Evolutionary conservation across 768 basidiomycete species (phyloP).

Genomic region (Chalciporus chontae): DNA sequence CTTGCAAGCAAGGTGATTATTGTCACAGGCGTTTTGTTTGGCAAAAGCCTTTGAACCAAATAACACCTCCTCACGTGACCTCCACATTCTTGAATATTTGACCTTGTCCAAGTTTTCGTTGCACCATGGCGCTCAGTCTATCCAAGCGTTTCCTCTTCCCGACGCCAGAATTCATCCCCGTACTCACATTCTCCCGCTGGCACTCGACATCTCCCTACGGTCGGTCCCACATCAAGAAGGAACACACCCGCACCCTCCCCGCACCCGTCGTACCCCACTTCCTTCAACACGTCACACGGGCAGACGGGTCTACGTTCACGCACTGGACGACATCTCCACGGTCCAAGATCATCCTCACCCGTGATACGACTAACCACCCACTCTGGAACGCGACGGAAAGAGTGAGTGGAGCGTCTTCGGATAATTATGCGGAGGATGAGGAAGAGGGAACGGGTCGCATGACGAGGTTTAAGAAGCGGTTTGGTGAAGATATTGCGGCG

Average conservation of each 20-base stretch:
- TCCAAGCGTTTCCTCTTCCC: conserved; percentile 12
- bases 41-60: conserved; percentile 21
- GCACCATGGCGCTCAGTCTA: conserved; percentile 13
- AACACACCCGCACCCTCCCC: conserved; percentile 63
- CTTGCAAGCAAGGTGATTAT: too few relatives aligned
- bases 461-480: conserved; percentile 75
- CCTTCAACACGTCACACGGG: conserved; percentile 79
- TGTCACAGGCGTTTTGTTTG: too few relatives aligned
- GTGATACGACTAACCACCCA: conserved; percentile 87
- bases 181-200: conserved; percentile 29
- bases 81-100: not conserved
- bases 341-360: conserved; percentile 69
- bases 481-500: conserved; percentile 48
- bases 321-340: conserved; percentile 90
- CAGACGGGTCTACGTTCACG: conserved; percentile 85
- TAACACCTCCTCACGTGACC: conserved; percentile 7
- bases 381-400: conserved; percentile 72
- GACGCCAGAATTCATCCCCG: not conserved
- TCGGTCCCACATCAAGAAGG: conserved; percentile 78
- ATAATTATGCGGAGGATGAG: conserved; percentile 56
- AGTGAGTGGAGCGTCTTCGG: conserved; percentile 45
- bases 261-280: conserved; percentile 84
- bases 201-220: conserved; percentile 80
- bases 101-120: not conserved
- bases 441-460: conserved; percentile 70